Evolutionary conservation across 1,284 basidiomycete genomes (phyloP), one percentile per base, ranked within the genome.

Genomic region (Albatrellus sp.): DNA sequence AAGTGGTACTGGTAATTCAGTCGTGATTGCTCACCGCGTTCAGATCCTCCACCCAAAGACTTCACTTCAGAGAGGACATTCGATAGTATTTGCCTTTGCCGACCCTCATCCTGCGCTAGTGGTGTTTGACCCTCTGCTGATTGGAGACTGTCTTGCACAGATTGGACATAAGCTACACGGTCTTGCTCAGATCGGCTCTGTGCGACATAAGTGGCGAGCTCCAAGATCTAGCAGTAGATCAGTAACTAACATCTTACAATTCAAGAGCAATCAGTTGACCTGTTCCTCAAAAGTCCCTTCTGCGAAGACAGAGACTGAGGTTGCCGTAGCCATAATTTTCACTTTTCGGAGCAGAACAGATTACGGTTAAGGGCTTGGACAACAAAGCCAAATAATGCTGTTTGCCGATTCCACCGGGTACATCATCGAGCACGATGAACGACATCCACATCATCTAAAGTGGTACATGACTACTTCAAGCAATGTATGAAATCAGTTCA

Each of bases 201-300:
- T 29, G 80, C 73, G 50, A 89, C 67, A 62, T 89, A 92, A 55
- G 77, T 75, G 37, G 87, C 75, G 37, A 91, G 68, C 59, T 92
- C 89, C 57, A 77, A 72, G 55, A 89, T 75, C 83, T 91, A 61
- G 36, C 31, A 43, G n/a, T 47, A 42, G 42, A 41, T 40, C 14
- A 36, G 31, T 11, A 3, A 34, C 44, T 54, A 39, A 38, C 20
- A 48, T 50, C 48, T 30, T 33, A 37, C 29, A 19, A 10, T 17
- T 10, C 19, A 9, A 29, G n/a, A 19, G 8, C 19, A 3, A 44
- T 5, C 9, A 16, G 32, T 11, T 40, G 43, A 88, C 88, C 76
- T 90, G 86, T 62, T 90, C 86, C 59, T 82, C 76, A 57, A 89
- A 91, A 1, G 90, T 87, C 47, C 90, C 85, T 63, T 92, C 90